Evolutionary conservation across 148 eudicot species (phyloP), one percentile per base, ranked within the genome.

Genomic region (Vaccinium macrocarpon): DNA sequence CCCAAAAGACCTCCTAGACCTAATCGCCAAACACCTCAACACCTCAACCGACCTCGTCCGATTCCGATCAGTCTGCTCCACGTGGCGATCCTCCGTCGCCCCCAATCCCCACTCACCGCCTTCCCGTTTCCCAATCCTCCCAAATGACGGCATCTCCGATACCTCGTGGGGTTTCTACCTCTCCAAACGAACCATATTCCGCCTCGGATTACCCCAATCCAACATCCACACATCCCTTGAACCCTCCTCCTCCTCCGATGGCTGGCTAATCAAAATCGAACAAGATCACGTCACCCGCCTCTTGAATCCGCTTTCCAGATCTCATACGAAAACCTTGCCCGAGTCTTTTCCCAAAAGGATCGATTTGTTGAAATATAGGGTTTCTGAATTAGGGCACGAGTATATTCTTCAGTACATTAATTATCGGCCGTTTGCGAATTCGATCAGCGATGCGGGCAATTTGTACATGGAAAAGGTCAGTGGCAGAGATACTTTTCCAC

Each of bases 251-350:
- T 68, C 82, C 86, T 3, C 16, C 61, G 77, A 52, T 6, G 62
- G 77, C 11, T 95, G 98, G 98, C 68, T 95, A 50, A 83, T 95
- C 86, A 95, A 95, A 85, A 84, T 90, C 42, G 97, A 94, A 81
- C 88, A 87, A 10, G 91, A 90, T 1, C 55, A 78, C 8, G 75
- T 79, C 8, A 85, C 84, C 84, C 92, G 88, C 55, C 85, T 95
- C 10, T 78, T 91, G 29, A 87, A 90, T 57, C 96, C 96, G 0
- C 89, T 95, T 12, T 62, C 91, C 3, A 51, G 90, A 79, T 82
- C 90, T 79, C 88, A 86, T 66, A 77, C 88, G 82, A 84, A 87
- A 27, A 89, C 90, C 19, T 19, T 88, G 3, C 89, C 88, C 6
- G 29, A 32, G 1, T 48, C 76, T 52, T 87, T 92, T 64, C 95